Evolutionary conservation across 2,329 filamentous ascomycete genomes (phyloP), one percentile per base, ranked within the genome.

Genomic region (Paecilomyces fulvus): DNA sequence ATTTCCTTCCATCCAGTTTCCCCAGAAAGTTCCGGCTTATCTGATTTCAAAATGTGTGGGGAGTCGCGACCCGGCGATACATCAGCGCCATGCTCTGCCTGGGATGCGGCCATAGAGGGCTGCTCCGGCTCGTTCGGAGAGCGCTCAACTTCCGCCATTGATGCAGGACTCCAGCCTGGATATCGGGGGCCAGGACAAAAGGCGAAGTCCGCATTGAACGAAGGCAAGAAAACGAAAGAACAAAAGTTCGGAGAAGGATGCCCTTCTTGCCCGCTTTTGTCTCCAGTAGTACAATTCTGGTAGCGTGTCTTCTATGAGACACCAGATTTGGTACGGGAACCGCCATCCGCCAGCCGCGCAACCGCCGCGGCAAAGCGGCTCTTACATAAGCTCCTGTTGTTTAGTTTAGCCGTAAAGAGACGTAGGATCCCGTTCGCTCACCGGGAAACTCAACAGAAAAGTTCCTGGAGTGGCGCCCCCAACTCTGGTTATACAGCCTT

Each of bases 391-490:
- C 46, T 1, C 1, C 17, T 1, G 63, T 59, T 1, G 63, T 59
- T 68, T 60, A 66, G 58, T 53, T 63, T 64, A 64, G 23, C 57
- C 17, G 5, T 30, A 55, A 21, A 53, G 58, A 58, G 59, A 52
- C 55, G 8, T 43, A 64, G 64, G 57, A 62, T 68, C 66, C 67
- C 66, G 67, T 65, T 58, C 63, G 63, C 68, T 73, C 70, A 73
- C 70, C 70, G 70, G 64, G 55, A 66, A 66, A 68, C 71, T 73
- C 71, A 73, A 73, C 71, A 70, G 67, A 73, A 73, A 73, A 71
- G 66, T 71, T 61, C 68, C 67, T 63, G 61, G 60, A 61, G 59
- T 58, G 61, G 59, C 60, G 64, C 63, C 63, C 64, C 64, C 64
- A 65, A 60, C 59, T 63, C 63, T 63, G 60, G 66, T 69, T 48